Evolutionary conservation across 306 rosid species (phyloP), one percentile per base, ranked within the genome.

Genomic region (Fragaria nilgerrensis): DNA sequence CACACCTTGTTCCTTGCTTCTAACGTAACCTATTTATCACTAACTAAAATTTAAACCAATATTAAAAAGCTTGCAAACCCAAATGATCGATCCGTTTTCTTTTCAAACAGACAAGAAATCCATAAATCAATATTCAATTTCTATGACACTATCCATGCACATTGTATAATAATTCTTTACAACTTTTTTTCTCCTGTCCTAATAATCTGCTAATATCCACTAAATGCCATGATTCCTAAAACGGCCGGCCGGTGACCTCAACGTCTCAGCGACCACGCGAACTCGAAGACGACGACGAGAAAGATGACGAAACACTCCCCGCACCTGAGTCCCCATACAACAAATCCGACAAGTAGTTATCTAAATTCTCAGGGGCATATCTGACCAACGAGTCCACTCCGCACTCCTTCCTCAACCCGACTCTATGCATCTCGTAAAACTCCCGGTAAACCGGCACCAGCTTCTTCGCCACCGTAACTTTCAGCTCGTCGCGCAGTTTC

Each of bases 401-500:
- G 43, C 56, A 43, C 2, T 5, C 10, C 27, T 71, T 58, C 56
- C 49, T 66, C 81, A 85, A 50, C 64, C 80, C 89, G 72, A 50
- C 62, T 34, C 80, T 82, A 47, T 77, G 36, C 9, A 15, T 84
- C 37, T 72, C 81, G 66, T 84, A 85, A 17, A 83, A 83, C 8
- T 73, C 86, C 41, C 72, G 25, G 77, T 90, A 94, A 13, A 49
- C 70, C 0, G 70, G 45, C 0, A 80, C 83, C 4, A 94, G 72
- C 80, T 82, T 89, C 58, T 62, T 81, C 77, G 65, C 83, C 53
- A 92, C 44, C 59, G 88, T 81, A 4, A 27, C 68, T 75, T 88
- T 89, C 2, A 94, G 73, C 70, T 88, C 90, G n/a, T 90, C 92
- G 15, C 90, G 47, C 32, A 92, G 84, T 36, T 81, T 85, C 74